Base-by-base conservation (phyloP, 768 basidiomycete species). In the Leccinum obscurum region DNA sequence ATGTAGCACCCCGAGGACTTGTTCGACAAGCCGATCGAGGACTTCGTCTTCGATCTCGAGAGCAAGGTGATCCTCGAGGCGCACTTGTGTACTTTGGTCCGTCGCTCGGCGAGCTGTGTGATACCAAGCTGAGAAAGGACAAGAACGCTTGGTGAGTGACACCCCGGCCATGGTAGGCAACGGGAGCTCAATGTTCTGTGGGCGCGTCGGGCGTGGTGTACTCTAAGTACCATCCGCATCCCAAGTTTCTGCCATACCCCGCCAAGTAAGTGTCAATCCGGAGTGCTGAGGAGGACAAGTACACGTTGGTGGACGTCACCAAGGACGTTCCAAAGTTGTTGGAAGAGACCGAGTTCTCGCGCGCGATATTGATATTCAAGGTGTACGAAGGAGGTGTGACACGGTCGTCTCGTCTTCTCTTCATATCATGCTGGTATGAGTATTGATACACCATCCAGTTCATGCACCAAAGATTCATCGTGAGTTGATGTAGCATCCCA, bases 361-460 rank as follows among this genome's bases (percentile, higher is more conserved):
- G 93, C 26, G 91, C 92, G 0, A 75, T 93, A 57, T 95, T 95
- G 26, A 28, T 28, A 2, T 30, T 30, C 64, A 93, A 95, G 72
- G 76, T 91, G 9, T 96, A 95, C 66, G 93, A 95, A 75, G 94
- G 93, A 13, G 93, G 87, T 4, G 86, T 95, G 62, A 90, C 90
- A 72, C 20, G 63, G 79, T 77, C 34, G 7, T 48, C 57, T 65
- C 39, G 10, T 58, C 41, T 48, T 53, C 20, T 30, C 48, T 32
- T 24, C 13, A 14, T 5, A 20, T 24, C 13, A 32, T 32, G 17
- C 44, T 14, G 6, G 50, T 17, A 72, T 32, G 28, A 17, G 22
- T 11, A 3, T 7, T 24, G 11, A 28, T 28, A 28, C 37, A 11
- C 20, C 15, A 34, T 32, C 14, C 54, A 93, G 89, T 96, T 92